Evolutionary conservation across 192 early-diverging fungal genomes (phyloP).

Genomic region (Spizellomyces punctatus): DNA sequence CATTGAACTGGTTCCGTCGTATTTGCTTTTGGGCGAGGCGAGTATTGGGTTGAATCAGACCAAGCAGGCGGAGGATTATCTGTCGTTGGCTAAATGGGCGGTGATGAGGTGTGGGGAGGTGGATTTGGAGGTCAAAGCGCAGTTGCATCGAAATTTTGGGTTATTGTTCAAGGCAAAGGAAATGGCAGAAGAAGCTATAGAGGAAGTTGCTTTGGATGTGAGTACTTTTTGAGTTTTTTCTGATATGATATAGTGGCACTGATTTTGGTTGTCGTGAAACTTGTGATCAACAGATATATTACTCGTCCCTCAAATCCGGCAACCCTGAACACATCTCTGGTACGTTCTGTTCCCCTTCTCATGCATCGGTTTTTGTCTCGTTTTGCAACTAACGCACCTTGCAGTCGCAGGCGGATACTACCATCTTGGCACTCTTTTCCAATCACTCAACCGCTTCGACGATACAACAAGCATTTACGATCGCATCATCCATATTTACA

Average conservation of each 20-base stretch:
- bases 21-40: conserved; percentile 62
- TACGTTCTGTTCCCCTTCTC: not conserved
- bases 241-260: conserved; percentile 16
- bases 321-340: conserved; percentile 46
- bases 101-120: conserved; percentile 43
- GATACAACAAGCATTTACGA: conserved; percentile 46
- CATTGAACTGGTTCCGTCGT: conserved; percentile 60
- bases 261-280: not conserved
- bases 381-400: not conserved
- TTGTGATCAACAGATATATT: conserved; percentile 40
- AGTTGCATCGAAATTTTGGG: conserved; percentile 61
- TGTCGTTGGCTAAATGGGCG: conserved; percentile 63
- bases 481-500: conserved; percentile 51
- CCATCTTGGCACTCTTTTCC: conserved; percentile 54
- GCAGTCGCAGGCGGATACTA: conserved; percentile 57
- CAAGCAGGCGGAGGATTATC: conserved; percentile 61
- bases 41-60: conserved; percentile 59
- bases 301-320: conserved; percentile 43
- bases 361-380: no score
- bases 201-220: conserved; percentile 52
- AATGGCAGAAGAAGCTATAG: conserved; percentile 42
- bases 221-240: not conserved
- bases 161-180: conserved; percentile 49
- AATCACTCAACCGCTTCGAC: conserved; percentile 35
- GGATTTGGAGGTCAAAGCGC: conserved; percentile 35